Conservation (phyloP, 148 eudicot genomes). For the Chenopodium formosanum region DNA sequence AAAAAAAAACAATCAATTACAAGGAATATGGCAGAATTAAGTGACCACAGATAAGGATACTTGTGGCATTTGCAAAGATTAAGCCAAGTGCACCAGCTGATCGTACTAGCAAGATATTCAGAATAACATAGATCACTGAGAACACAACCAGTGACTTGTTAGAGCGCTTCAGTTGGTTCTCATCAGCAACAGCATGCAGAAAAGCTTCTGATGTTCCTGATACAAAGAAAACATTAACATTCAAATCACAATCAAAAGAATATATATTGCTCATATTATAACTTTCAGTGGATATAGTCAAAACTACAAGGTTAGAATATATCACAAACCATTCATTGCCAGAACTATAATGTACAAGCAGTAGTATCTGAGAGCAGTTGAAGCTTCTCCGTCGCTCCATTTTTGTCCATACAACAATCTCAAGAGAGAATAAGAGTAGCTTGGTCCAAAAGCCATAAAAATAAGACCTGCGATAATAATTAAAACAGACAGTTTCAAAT, state of each 20-base stretch:
- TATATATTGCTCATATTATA: background rate
- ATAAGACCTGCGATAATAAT: conserved; percentile 49
- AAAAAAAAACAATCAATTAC: background rate
- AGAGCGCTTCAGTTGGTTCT: conserved; percentile 82
- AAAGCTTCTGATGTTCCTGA: conserved; percentile 99
- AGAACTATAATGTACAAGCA: conserved; percentile 74
- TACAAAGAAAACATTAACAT: conserved; percentile 25
- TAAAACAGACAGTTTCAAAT: background rate
- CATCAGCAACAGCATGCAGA: conserved; percentile 87
- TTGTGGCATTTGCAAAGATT: conserved; percentile 82
- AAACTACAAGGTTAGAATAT: background rate
- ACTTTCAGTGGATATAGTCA: background rate
- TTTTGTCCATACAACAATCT: conserved; percentile 85
- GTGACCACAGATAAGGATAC: conserved; percentile 64
- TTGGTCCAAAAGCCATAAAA: conserved; percentile 91
- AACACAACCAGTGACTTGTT: conserved; percentile 77
- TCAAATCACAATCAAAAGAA: background rate
- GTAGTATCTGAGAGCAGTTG: conserved; percentile 78
- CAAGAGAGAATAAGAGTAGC: conserved; percentile 89
- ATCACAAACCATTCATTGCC: conserved; percentile 81
- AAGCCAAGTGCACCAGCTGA: conserved; percentile 95
- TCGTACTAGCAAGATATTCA: conserved; percentile 74
- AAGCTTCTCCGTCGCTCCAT: conserved; percentile 99
- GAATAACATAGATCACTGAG: conserved; percentile 64
- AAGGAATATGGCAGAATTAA: background rate